Evolutionary conservation across 2,329 filamentous ascomycete species (phyloP), one percentile per base, ranked within the genome.

Genomic region (Chaetomiaceae sp.): DNA sequence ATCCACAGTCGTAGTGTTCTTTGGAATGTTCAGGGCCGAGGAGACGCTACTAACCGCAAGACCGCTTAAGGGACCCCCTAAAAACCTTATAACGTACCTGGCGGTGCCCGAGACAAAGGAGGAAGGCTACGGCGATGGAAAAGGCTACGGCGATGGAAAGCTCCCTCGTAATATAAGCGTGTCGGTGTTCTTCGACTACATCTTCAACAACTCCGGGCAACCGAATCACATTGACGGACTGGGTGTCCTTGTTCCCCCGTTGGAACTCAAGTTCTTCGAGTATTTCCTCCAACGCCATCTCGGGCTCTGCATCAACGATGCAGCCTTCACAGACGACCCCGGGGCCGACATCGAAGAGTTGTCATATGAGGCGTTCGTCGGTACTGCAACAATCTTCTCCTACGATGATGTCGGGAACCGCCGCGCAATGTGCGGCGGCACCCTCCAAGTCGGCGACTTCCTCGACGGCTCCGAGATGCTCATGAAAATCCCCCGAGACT

Each of bases 1-100:
- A n/a, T 25, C 31, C 2, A 19, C 39, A 12, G 30, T 43, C 9
- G 50, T 19, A 2, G 44, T 47, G 9, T 47, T 48, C 44, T 47
- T 48, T 40, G 50, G 50, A 1, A 20, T 14, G 16, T 52, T 38
- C 31, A 34, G 19, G 17, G 20, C 44, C 13, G 44, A 52, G 23
- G 25, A 48, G 31, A 20, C 12, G 16, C 8, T 20, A n/a, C 21
- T 48, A 4, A 19, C 31, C 10, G 10, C 34, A 7, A 30, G 8
- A 31, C 27, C 3, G 17, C 5, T 17, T 31, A 10, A 33, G 5
- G 30, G 30, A 7, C 30, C 5, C 30, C 9, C 14, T 4, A 12
- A 12, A 8, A 33, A 8, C 30, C 30, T 33, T 5, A 33, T 33
- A 33, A 33, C 30, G 30, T 33, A 10, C 12, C 30, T 12, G 30